Percentiles rank a stretch among this genome's conserved stretches.
These are phyloP conservation scores for Fimicolochytrium jonesii DNA, from an alignment of 192 early-diverging fungal species.

Conservation along the genomic window DNA sequence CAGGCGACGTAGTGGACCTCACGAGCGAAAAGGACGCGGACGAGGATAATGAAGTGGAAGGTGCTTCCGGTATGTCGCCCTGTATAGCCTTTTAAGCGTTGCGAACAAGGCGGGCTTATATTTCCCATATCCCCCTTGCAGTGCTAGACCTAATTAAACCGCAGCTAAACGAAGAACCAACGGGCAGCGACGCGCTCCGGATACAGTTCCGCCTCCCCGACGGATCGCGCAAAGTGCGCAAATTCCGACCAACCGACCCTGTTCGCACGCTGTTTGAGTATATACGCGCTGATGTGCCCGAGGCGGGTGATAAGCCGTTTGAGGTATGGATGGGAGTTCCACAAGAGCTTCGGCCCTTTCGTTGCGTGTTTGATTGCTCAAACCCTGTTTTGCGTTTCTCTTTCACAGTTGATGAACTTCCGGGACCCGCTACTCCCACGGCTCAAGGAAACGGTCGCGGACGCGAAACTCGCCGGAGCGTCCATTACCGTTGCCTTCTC, in stretches of 20 bases:
- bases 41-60: constrained; percentile 18
- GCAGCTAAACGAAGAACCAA: constrained; percentile 33
- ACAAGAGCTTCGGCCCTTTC: no score
- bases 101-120: no score
- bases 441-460: constrained; percentile 65
- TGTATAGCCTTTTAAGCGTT: no score
- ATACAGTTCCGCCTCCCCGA: constrained; percentile 82
- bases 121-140: constrained; percentile 17
- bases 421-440: constrained; percentile 61
- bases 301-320: constrained; percentile 59
- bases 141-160: constrained; percentile 28
- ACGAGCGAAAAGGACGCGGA: constrained; percentile 31
- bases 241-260: constrained; percentile 68
- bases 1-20: constrained; percentile 21
- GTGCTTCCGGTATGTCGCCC: constrained; percentile 18
- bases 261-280: constrained; percentile 79
- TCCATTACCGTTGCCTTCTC: constrained; percentile 17
- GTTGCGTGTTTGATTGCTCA: neutral
- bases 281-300: constrained; percentile 68
- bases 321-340: constrained; percentile 48
- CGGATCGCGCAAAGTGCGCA: constrained; percentile 71
- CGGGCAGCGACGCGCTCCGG: constrained; percentile 59
- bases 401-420: constrained; percentile 51
- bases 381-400: constrained; percentile 1
- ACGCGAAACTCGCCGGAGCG: constrained; percentile 44